Evolutionary conservation across 345 rosid genomes (phyloP), one percentile per base, ranked within the genome.

Genomic region (Toxicodendron radicans): DNA sequence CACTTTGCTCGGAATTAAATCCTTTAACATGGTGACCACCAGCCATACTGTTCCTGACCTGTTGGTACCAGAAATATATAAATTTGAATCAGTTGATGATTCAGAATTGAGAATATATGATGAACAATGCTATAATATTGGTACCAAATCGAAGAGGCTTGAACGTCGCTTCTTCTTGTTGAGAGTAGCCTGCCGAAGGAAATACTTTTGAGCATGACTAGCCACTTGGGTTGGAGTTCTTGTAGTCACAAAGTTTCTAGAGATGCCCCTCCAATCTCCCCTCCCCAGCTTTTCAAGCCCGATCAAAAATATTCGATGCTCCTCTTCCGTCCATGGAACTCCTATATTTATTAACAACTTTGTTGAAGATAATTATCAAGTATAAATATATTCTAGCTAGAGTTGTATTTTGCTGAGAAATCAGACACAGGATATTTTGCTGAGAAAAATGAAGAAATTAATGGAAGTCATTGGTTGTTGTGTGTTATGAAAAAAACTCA

Each of bases 161-260:
- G 94, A 85, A 17, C 92, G 90, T 11, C 92, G 77, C 73, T 81
- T 86, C 87, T 82, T 87, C 75, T 85, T 86, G 83, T 68, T 61
- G 71, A 86, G 83, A 73, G 71, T 53, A 0, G 84, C 75, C 54
- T 69, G 89, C 53, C 92, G 82, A 46, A 90, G 94, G 62, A 90
- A 90, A 79, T 84, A 85, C 73, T 90, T 90, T 17, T 90, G 94
- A 58, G 94, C 94, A 79, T 87, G 94, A 45, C 94, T 87, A 0
- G 94, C 94, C 66, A 90, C 94, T 77, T 90, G 94, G 9, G 94
- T 90, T 9, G 91, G 90, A 61, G 91, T 87, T 82, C 94, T 85
- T 27, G 94, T 86, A 5, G 76, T 82, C 27, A 90, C 94, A 35
- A 76, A 88, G 79, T 83, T 79, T 59, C 77, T 84, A 3, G 94